These are phyloP conservation scores for Brettanomyces custersianus DNA, from an alignment of 805 yeast species.

Conservation along the genomic window DNA sequence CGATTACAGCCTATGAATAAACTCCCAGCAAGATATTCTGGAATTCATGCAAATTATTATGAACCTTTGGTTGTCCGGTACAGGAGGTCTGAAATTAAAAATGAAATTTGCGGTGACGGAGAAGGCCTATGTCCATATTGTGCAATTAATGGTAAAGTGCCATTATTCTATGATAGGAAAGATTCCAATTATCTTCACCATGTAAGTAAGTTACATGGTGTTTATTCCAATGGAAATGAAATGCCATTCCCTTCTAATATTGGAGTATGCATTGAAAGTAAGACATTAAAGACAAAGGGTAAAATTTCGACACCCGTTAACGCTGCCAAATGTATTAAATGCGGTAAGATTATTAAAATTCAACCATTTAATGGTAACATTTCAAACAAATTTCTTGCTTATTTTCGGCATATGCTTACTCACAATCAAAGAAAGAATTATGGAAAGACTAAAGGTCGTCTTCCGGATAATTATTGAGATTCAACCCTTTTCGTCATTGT, in stretches of 20 bases:
- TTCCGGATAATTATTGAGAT: neutral
- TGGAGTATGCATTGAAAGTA: conserved; percentile 5
- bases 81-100: conserved; percentile 5
- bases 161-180: conserved; percentile 17
- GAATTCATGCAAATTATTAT: conserved; percentile 6
- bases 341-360: conserved; percentile 14
- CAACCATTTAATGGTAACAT: conserved; percentile 3
- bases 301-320: conserved; percentile 1
- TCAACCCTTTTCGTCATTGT: neutral
- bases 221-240: conserved; percentile 21
- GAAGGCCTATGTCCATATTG: conserved; percentile 26
- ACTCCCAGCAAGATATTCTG: conserved; percentile 6
- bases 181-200: conserved; percentile 23
- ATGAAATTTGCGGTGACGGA: conserved; percentile 11
- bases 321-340: conserved; percentile 17
- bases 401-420: conserved; percentile 19
- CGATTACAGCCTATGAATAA: neutral
- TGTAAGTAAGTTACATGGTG: conserved; percentile 24
- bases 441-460: conserved; percentile 1
- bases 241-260: conserved; percentile 19
- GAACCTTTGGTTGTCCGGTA: conserved; percentile 16
- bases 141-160: conserved; percentile 6
- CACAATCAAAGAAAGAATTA: conserved; percentile 1
- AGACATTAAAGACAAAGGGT: conserved; percentile 1
- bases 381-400: conserved; percentile 18